These are phyloP conservation scores for Microcyclospora tardicrescens DNA, from an alignment of 2,329 filamentous ascomycete genomes.

Conservation along the genomic window DNA sequence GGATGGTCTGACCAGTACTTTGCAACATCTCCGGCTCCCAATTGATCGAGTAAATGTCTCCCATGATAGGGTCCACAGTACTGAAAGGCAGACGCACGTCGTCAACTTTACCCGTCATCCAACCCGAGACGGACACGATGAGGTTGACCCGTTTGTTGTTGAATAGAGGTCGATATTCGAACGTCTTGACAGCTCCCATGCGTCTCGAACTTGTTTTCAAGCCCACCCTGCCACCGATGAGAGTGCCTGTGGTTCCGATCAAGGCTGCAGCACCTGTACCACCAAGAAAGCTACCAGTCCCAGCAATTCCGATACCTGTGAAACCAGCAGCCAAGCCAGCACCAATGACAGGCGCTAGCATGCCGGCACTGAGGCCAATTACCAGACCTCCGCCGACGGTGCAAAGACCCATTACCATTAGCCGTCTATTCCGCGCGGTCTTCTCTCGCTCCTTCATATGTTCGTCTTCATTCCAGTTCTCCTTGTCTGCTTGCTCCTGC, in stretches of 20 bases:
- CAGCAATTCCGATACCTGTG: conserved; percentile 83
- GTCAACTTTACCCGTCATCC: conserved; percentile 97
- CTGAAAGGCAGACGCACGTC: conserved; percentile 92
- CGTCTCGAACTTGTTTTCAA: conserved; percentile 72
- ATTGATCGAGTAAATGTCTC: conserved; percentile 88
- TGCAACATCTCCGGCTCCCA: conserved; percentile 98
- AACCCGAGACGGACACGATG: conserved; percentile 87
- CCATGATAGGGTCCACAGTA: conserved; percentile 95
- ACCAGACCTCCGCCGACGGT: conserved; percentile 91
- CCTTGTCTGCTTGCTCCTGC: conserved; percentile 86
- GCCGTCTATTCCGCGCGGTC: conserved; percentile 64
- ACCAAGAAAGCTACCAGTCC: conserved; percentile 77
- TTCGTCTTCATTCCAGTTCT: conserved; percentile 95
- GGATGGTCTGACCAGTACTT: conserved; percentile 97
- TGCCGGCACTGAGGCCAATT: conserved; percentile 84
- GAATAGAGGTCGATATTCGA: conserved; percentile 90
- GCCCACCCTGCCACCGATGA: conserved; percentile 78
- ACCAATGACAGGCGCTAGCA: conserved; percentile 86
- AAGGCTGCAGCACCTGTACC: conserved; percentile 86
- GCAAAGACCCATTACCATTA: conserved; percentile 91
- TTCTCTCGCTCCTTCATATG: conserved; percentile 82
- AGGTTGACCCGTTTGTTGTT: conserved; percentile 97
- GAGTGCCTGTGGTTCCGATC: conserved; percentile 78
- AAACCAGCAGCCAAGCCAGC: conserved; percentile 88
- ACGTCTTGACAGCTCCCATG: conserved; percentile 86